Percentiles rank a stretch among this genome's conserved stretches.
These are phyloP conservation scores for Capronia americana DNA, from an alignment of 2,329 filamentous ascomycete genomes.

Conservation along the genomic window DNA sequence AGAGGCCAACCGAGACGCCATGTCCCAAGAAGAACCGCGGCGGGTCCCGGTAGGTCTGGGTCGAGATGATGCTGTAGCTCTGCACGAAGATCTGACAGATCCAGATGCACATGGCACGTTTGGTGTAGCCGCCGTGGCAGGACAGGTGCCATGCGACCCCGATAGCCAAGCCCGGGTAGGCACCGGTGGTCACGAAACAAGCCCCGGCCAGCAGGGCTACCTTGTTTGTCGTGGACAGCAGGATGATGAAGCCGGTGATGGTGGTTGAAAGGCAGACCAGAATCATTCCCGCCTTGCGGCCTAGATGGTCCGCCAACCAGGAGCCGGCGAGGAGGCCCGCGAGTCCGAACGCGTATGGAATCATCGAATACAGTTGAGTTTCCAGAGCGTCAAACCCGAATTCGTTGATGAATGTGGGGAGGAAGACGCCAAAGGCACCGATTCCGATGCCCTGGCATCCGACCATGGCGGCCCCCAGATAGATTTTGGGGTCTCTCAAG, in stretches of 20 bases:
- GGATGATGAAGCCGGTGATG: conserved; percentile 20
- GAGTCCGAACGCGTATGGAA: conserved; percentile 23
- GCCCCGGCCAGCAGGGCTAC: conserved; percentile 10
- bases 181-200: conserved; percentile 20
- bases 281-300: background rate
- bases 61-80: conserved; percentile 16
- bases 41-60: conserved; percentile 17
- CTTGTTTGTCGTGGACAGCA: conserved; percentile 14
- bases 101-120: conserved; percentile 3
- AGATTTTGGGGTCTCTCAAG: conserved; percentile 27
- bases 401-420: conserved; percentile 25
- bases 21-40: conserved; percentile 23
- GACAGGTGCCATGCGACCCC: conserved; percentile 8
- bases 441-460: conserved; percentile 8
- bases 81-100: conserved; percentile 18
- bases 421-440: conserved; percentile 16
- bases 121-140: conserved; percentile 23
- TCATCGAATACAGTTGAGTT: conserved; percentile 24
- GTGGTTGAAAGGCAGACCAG: background rate
- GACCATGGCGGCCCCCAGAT: conserved; percentile 14
- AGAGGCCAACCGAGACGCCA: conserved; percentile 16
- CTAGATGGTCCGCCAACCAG: conserved; percentile 13
- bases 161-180: conserved; percentile 10
- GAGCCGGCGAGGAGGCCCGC: background rate
- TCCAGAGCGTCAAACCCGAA: conserved; percentile 16